phyloP scores from a whole-genome alignment of 257 asterid species.

The Solanum sejunctum region DNA sequence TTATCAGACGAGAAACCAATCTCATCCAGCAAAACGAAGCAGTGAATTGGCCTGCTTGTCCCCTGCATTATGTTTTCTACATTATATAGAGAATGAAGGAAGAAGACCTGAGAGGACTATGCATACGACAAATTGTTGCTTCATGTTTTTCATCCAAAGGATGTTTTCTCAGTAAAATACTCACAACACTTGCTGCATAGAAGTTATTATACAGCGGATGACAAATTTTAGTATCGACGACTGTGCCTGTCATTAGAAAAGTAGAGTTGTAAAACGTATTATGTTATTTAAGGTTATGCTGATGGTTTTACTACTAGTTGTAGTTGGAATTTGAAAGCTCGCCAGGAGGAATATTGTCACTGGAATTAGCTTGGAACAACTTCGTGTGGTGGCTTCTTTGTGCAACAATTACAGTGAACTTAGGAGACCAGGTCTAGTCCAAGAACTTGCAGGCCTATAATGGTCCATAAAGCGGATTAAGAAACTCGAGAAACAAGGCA shows the following conservation, averaged over 20 bases:
- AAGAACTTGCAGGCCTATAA: constrained; percentile 33
- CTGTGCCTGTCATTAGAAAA: constrained; percentile 3
- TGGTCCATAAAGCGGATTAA: neutral
- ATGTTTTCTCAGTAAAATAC: neutral
- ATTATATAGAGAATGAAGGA: neutral
- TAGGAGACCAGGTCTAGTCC: constrained; percentile 40
- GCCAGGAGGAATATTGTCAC: constrained; percentile 30
- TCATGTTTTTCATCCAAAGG: neutral
- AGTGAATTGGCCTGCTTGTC: constrained; percentile 35
- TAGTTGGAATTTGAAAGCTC: neutral
- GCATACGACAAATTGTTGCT: neutral
- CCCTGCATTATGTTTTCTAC: constrained; percentile 21
- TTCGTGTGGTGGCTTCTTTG: constrained; percentile 42
- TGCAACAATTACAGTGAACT: constrained; percentile 28
- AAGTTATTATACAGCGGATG: constrained; percentile 1
- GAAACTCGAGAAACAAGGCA: neutral
- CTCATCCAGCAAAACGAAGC: constrained; percentile 35
- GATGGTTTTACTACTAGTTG: neutral
- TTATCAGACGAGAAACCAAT: constrained; percentile 34
- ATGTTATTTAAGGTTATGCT: neutral
- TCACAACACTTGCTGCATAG: neutral
- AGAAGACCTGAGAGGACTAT: neutral
- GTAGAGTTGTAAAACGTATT: neutral
- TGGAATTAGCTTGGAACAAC: constrained; percentile 19
- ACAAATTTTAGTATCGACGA: constrained; percentile 8